A percentile compares a stretch with the other conserved stretches of the same genome.
phyloP scores from a whole-genome alignment of 2,329 filamentous ascomycete genomes.

The Fusarium euwallaceae region DNA sequence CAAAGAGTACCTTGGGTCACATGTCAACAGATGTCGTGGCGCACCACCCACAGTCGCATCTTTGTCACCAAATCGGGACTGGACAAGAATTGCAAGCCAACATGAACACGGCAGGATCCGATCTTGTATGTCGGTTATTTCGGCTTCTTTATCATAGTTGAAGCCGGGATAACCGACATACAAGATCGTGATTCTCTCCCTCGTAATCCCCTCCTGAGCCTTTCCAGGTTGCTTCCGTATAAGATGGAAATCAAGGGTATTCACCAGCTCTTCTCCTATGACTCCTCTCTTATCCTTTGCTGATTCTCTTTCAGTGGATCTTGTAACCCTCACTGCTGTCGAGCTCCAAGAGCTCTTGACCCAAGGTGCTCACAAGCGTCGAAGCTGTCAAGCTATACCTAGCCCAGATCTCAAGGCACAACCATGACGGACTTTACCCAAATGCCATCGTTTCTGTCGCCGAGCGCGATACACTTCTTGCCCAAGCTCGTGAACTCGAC shows the following conservation, averaged over 20 bases:
- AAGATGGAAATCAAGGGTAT: neutral
- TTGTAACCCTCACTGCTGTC: neutral
- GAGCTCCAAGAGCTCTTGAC: neutral
- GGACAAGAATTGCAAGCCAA: too few species aligned
- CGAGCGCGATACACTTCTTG: neutral
- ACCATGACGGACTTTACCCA: neutral
- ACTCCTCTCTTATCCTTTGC: neutral
- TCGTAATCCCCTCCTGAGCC: too few species aligned
- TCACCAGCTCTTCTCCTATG: neutral
- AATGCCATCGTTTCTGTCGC: neutral
- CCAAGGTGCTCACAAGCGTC: neutral
- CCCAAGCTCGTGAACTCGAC: neutral
- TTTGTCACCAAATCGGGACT: too few species aligned
- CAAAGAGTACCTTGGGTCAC: too few species aligned
- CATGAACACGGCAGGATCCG: too few species aligned
- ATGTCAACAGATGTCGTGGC: too few species aligned
- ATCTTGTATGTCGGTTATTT: too few species aligned
- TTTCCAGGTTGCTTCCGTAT: neutral
- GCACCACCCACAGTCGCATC: too few species aligned
- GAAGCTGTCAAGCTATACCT: neutral
- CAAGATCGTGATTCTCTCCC: too few species aligned
- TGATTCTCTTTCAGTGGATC: neutral
- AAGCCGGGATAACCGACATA: too few species aligned
- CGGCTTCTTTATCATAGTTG: too few species aligned
- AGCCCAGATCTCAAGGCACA: neutral